Percentiles rank a stretch among this genome's conserved stretches.
Evolutionary conservation across 192 early-diverging fungal species (phyloP).

Genomic region (Podila epigama): DNA sequence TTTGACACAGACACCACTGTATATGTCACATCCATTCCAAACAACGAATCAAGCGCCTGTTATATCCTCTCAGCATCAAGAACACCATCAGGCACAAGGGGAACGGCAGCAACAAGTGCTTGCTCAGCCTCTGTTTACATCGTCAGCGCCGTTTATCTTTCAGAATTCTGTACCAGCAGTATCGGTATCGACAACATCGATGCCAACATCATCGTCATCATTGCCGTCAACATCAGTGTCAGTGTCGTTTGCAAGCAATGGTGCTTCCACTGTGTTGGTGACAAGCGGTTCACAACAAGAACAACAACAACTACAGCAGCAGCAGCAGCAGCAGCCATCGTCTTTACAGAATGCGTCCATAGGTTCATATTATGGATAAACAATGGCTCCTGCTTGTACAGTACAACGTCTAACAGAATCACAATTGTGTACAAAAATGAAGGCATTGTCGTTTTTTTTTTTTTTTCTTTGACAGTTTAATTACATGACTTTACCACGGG

Average conservation of each 20-base stretch:
- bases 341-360: no score
- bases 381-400: background rate
- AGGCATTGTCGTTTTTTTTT: background rate
- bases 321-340: background rate
- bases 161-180: no score
- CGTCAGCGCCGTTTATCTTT: no score
- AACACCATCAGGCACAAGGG: background rate
- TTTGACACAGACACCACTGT: background rate
- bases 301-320: background rate
- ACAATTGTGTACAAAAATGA: no score
- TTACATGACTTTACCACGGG: background rate
- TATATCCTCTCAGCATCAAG: background rate
- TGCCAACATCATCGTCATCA: background rate
- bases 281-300: background rate
- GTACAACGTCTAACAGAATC: background rate
- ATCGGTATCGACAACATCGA: background rate
- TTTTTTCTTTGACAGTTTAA: background rate
- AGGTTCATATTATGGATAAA: background rate
- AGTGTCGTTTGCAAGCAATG: background rate
- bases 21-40: background rate
- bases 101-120: background rate
- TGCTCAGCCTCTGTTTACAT: background rate
- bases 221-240: background rate
- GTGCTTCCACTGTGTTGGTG: background rate
- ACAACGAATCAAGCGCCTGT: background rate